Conservation (phyloP, 768 basidiomycete genomes). For the Leccinum rimulosum region DNA sequence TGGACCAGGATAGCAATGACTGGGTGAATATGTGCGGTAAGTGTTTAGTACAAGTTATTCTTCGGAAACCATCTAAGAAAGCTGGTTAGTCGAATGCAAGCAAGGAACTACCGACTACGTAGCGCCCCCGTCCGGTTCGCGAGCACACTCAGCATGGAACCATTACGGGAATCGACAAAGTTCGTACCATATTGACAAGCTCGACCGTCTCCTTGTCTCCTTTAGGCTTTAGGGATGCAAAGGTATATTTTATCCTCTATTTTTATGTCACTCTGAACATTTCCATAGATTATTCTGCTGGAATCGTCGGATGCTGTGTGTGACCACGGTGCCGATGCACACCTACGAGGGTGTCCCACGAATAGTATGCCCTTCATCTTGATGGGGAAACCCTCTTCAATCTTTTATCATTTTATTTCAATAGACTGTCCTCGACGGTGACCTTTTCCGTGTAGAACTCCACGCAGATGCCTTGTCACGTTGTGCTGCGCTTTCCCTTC, state of each 20-base stretch:
- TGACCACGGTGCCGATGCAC: no score
- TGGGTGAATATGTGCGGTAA: constrained; percentile 80
- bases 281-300: constrained; percentile 54
- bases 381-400: no score
- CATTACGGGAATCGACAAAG: constrained; percentile 79
- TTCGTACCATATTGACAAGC: constrained; percentile 77
- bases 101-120: constrained; percentile 53
- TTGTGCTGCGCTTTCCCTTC: no score
- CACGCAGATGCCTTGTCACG: no score
- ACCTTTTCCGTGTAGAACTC: no score
- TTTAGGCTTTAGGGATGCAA: constrained; percentile 77
- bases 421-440: no score
- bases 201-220: constrained; percentile 87
- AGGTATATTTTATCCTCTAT: constrained; percentile 49
- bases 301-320: no score
- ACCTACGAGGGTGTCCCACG: no score
- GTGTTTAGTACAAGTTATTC: constrained; percentile 30
- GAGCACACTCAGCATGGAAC: constrained; percentile 84
- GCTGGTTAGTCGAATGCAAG: constrained; percentile 48
- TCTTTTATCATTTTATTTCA: no score
- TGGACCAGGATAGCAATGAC: constrained; percentile 75
- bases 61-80: constrained; percentile 13
- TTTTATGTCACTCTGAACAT: constrained; percentile 7
- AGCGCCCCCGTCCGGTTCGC: constrained; percentile 72
- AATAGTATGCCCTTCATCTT: no score